Percentiles rank a stretch among this genome's conserved stretches.
These are phyloP conservation scores for Taxillus chinensis DNA, from an alignment of 164 flowering plant genomes.

Conservation along the genomic window DNA sequence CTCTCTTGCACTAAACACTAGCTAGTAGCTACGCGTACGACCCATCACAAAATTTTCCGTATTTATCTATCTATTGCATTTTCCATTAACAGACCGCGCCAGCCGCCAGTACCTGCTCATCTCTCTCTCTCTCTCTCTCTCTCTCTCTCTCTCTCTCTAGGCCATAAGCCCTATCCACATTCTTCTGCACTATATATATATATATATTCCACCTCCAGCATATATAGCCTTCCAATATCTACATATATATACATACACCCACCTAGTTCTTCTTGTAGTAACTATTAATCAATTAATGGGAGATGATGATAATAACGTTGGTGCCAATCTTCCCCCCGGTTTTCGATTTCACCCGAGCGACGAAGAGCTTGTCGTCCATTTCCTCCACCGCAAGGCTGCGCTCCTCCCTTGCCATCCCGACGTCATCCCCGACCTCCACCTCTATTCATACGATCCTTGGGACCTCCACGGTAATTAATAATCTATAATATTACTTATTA, in stretches of 20 bases:
- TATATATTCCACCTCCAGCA: no score
- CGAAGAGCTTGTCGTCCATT: conserved; percentile 79
- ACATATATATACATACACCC: no score
- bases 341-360: conserved; percentile 72
- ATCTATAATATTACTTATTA: background rate
- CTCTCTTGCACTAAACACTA: no score
- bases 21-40: no score
- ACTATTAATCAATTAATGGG: conserved; percentile 16
- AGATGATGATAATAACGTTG: conserved; percentile 14
- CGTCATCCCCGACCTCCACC: conserved; percentile 74
- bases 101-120: background rate
- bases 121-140: background rate
- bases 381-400: conserved; percentile 61
- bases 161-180: no score
- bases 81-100: background rate
- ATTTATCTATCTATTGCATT: no score
- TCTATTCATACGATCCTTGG: conserved; percentile 81
- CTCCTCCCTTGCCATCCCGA: conserved; percentile 63
- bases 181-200: no score
- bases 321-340: conserved; percentile 62
- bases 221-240: no score
- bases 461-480: conserved; percentile 49
- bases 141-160: no score
- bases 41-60: no score
- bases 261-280: background rate